These are phyloP conservation scores for Neocucurbitaria cava DNA, from an alignment of 2,329 filamentous ascomycete genomes.

Conservation along the genomic window DNA sequence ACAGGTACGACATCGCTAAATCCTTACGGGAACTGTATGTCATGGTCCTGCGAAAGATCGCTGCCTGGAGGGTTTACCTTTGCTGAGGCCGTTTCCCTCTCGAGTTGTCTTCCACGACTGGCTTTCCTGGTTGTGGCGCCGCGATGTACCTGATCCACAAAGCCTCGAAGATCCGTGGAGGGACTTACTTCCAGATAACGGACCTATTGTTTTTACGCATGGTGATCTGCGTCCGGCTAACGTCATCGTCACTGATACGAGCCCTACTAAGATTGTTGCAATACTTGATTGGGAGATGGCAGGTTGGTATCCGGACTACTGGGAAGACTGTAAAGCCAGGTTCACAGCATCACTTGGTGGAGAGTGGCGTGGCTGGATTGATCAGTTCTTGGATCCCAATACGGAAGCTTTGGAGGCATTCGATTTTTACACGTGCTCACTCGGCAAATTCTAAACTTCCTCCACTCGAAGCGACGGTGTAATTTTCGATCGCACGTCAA, in stretches of 20 bases:
- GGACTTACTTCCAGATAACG: slow-evolving; percentile 27
- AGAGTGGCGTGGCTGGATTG: slow-evolving; percentile 3
- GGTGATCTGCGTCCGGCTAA: slow-evolving; percentile 44
- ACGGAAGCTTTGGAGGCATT: slow-evolving; percentile 4
- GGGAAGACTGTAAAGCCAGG: slow-evolving; percentile 19
- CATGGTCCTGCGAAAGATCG: slow-evolving; percentile 5
- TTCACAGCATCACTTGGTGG: background rate
- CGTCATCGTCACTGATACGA: slow-evolving; percentile 38
- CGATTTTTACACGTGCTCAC: slow-evolving; percentile 7
- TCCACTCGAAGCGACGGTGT: background rate
- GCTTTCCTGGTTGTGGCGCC: slow-evolving; percentile 25
- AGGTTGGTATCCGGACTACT: slow-evolving; percentile 3
- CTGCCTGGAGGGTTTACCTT: slow-evolving; percentile 7
- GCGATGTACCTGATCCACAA: slow-evolving; percentile 5
- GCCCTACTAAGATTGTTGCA: background rate
- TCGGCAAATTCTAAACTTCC: slow-evolving; percentile 2
- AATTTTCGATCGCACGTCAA: no score
- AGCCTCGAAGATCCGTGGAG: background rate
- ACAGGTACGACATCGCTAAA: slow-evolving; percentile 2
- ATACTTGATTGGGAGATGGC: slow-evolving; percentile 21
- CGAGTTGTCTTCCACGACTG: slow-evolving; percentile 37
- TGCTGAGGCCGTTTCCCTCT: slow-evolving; percentile 1
- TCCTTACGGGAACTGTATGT: slow-evolving; percentile 3
- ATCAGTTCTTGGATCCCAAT: slow-evolving; percentile 6
- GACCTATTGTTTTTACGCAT: slow-evolving; percentile 43